These are phyloP conservation scores for Podospora conica DNA, from an alignment of 495 filamentous ascomycete genomes.

Conservation along the genomic window DNA sequence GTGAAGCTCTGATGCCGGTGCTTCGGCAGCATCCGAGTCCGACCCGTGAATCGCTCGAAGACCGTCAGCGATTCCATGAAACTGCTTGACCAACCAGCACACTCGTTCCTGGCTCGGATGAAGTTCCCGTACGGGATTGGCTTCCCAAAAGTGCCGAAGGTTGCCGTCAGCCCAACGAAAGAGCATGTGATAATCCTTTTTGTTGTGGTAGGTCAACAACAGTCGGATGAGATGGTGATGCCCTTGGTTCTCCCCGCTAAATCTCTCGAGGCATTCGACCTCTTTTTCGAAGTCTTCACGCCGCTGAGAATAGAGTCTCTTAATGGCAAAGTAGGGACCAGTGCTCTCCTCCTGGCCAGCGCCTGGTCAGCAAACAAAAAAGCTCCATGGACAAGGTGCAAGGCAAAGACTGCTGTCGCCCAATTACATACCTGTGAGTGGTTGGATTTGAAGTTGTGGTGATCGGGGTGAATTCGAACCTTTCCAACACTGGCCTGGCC, in stretches of 20 bases:
- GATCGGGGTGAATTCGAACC: conserved; percentile 1
- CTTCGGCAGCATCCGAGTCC: too few species aligned
- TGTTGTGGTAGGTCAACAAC: conserved; percentile 19
- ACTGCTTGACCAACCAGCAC: not conserved
- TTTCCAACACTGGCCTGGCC: not conserved
- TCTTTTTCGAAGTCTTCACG: conserved; percentile 10
- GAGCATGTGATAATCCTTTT: conserved; percentile 16
- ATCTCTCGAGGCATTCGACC: conserved; percentile 21
- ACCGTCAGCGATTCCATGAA: not conserved
- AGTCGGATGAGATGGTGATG: conserved; percentile 24
- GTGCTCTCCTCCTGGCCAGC: not conserved
- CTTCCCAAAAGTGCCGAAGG: conserved; percentile 19
- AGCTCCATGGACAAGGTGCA: too few species aligned
- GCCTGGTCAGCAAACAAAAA: too few species aligned
- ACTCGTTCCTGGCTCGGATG: not conserved
- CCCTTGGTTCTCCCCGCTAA: conserved; percentile 14
- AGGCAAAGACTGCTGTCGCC: not conserved
- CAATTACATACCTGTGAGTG: not conserved
- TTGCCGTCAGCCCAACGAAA: conserved; percentile 24
- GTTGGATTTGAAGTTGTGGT: not conserved
- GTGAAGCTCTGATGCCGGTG: too few species aligned
- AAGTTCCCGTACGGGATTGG: not conserved
- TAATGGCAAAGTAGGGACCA: conserved; percentile 9
- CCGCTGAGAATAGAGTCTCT: conserved; percentile 1
- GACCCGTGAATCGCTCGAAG: not conserved